phyloP scores from a whole-genome alignment of 208 protist species.

The Acanthamoeba comandoni region DNA sequence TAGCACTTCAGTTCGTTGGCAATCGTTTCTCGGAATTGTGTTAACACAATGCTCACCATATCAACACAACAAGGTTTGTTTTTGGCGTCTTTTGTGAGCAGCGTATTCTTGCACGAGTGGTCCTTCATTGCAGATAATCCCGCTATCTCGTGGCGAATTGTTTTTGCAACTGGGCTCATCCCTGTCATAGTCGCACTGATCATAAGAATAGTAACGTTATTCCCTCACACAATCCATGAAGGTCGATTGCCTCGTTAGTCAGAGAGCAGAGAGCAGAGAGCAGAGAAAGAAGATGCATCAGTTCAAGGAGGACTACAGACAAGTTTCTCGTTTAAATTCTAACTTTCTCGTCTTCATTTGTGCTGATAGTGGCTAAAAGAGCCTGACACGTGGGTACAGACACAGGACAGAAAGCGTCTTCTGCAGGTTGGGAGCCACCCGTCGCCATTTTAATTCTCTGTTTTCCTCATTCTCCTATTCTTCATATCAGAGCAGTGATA shows the following conservation, averaged over 20 bases:
- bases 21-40: too few relatives aligned
- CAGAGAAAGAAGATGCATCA: too few relatives aligned
- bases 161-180: constrained; percentile 37
- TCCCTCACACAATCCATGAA: not conserved
- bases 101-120: constrained; percentile 53
- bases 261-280: too few relatives aligned
- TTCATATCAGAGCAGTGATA: too few relatives aligned
- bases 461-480: too few relatives aligned
- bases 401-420: not conserved
- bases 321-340: too few relatives aligned
- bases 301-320: too few relatives aligned
- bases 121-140: constrained; percentile 62
- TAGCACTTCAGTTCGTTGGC: too few relatives aligned
- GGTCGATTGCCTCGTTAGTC: not conserved
- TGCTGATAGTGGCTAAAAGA: constrained; percentile 70
- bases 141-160: constrained; percentile 36
- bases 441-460: too few relatives aligned
- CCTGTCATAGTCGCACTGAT: constrained; percentile 35
- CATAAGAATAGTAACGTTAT: constrained; percentile 26
- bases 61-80: too few relatives aligned
- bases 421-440: too few relatives aligned
- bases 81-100: constrained; percentile 55
- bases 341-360: not conserved
- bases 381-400: constrained; percentile 33
- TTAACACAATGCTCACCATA: too few relatives aligned